Evolutionary conservation across 306 rosid species (phyloP).

Genomic region (Alnus glutinosa): DNA sequence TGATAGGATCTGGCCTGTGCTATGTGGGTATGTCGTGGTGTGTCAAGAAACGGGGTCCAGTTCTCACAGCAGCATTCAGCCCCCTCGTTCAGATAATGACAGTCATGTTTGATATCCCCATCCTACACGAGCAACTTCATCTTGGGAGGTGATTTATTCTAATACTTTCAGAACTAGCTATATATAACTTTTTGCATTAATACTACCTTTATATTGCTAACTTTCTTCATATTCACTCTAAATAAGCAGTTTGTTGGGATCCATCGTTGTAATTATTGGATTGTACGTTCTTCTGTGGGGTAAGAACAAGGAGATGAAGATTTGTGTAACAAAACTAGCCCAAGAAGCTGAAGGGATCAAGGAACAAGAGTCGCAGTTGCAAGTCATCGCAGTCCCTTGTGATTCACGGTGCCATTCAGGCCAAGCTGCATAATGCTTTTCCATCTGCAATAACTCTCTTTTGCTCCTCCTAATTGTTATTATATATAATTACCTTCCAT

Average conservation of each 20-base stretch:
- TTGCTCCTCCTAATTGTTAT: background rate
- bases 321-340: conserved; percentile 28
- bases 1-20: conserved; percentile 84
- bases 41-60: conserved; percentile 91
- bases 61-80: conserved; percentile 88
- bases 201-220: background rate
- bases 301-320: conserved; percentile 72
- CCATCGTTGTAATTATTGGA: conserved; percentile 73
- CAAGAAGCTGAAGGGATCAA: conserved; percentile 48
- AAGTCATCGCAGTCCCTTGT: conserved; percentile 41
- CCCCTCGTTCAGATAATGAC: conserved; percentile 88
- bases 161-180: background rate
- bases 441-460: background rate
- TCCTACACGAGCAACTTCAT: conserved; percentile 69
- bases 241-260: conserved; percentile 62
- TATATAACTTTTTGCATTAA: background rate
- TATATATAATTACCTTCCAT: background rate
- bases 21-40: conserved; percentile 96
- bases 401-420: conserved; percentile 40
- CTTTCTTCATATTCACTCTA: conserved; percentile 14
- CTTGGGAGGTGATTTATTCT: conserved; percentile 65
- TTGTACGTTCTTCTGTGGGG: conserved; percentile 88
- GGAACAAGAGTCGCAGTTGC: conserved; percentile 50
- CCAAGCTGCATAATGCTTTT: conserved; percentile 8
- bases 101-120: conserved; percentile 73